phyloP scores from a whole-genome alignment of 140 eudicot species.

The Bidens hawaiensis region DNA sequence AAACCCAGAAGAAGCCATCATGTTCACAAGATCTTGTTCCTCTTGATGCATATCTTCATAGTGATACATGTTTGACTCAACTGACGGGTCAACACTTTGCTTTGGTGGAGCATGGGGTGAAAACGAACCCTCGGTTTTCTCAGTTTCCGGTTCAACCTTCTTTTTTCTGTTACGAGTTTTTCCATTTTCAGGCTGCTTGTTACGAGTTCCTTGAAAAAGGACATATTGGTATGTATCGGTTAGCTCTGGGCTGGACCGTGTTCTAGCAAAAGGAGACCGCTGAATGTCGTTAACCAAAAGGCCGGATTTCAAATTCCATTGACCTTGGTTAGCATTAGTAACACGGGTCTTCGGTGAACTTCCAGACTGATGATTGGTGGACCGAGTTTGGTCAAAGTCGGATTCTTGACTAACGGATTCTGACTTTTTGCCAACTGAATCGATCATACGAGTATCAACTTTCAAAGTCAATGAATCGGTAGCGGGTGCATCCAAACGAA shows the following conservation, averaged over 20 bases:
- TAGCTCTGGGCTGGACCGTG: constrained; percentile 84
- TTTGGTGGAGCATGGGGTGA: constrained; percentile 32
- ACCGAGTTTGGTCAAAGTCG: constrained; percentile 26
- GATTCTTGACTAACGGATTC: constrained; percentile 25
- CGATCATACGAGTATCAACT: constrained; percentile 17
- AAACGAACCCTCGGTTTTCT: constrained; percentile 42
- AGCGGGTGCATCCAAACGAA: constrained; percentile 70
- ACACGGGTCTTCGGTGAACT: constrained; percentile 24
- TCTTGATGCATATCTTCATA: constrained; percentile 67
- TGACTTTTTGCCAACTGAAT: constrained; percentile 31
- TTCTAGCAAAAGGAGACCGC: constrained; percentile 70
- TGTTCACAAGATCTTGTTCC: constrained; percentile 83
- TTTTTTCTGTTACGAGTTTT: constrained; percentile 39
- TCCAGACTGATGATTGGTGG: constrained; percentile 31
- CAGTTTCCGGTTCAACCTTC: constrained; percentile 42
- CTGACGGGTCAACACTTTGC: constrained; percentile 35
- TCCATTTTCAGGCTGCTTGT: constrained; percentile 42
- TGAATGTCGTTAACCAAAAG: constrained; percentile 52
- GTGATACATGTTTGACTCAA: constrained; percentile 34
- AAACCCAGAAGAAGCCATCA: constrained; percentile 74
- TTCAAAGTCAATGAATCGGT: constrained; percentile 22
- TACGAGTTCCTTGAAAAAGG: constrained; percentile 43
- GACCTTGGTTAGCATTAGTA: constrained; percentile 38
- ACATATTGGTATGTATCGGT: constrained; percentile 53
- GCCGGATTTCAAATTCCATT: constrained; percentile 42